These are phyloP conservation scores for Diaporthe amygdali DNA, from an alignment of 2,329 filamentous ascomycete species.

Conservation along the genomic window DNA sequence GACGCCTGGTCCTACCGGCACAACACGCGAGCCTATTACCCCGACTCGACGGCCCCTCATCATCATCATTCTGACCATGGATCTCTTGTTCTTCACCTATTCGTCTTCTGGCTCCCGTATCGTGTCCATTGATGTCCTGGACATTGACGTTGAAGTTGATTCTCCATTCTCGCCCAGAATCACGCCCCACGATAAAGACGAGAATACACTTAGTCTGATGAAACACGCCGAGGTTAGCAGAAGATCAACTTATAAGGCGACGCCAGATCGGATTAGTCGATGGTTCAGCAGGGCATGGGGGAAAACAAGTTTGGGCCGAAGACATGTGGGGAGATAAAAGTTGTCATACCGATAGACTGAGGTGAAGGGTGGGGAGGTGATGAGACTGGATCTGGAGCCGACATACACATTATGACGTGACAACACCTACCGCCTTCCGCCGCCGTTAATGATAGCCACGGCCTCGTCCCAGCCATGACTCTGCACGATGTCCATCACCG, in stretches of 20 bases:
- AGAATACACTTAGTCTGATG: constrained; percentile 24
- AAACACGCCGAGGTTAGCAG: neutral
- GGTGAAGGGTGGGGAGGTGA: neutral
- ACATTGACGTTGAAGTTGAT: constrained; percentile 5
- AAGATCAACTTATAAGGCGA: neutral
- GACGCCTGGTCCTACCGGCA: neutral
- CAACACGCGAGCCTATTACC: neutral
- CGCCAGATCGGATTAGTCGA: neutral
- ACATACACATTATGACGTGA: constrained; percentile 2
- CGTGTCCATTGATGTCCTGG: constrained; percentile 22
- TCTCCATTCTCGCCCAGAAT: constrained; percentile 23
- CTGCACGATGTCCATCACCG: constrained; percentile 61
- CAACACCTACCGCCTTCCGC: constrained; percentile 26
- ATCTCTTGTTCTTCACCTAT: neutral
- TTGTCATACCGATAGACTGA: neutral
- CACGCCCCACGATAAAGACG: constrained; percentile 26
- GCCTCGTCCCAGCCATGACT: constrained; percentile 65
- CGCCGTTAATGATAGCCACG: constrained; percentile 46
- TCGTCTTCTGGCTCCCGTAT: constrained; percentile 20
- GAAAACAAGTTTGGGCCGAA: neutral
- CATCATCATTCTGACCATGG: neutral
- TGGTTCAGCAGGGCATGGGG: neutral
- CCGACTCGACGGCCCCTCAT: neutral
- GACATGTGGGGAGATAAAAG: neutral
- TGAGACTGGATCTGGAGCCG: neutral